These are phyloP conservation scores for Wallacemonas sp. DNA, from an alignment of 208 protist species.

Conservation along the genomic window DNA sequence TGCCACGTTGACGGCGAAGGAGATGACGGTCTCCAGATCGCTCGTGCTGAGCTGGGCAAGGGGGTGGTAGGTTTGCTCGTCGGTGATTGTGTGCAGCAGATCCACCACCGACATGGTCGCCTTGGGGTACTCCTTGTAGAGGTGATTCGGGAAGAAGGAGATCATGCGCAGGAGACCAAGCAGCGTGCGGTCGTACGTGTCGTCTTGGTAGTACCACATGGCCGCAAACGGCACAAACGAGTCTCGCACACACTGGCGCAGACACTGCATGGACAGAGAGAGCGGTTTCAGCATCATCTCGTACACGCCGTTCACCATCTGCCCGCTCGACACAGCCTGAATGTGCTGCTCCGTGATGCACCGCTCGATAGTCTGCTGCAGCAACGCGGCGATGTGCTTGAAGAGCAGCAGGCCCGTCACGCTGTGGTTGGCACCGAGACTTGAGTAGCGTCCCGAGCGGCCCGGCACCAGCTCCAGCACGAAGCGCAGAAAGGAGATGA, in stretches of 20 bases:
- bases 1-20: constrained; percentile 52
- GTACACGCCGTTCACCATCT: constrained; percentile 33
- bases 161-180: constrained; percentile 68
- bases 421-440: constrained; percentile 56
- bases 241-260: constrained; percentile 58
- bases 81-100: constrained; percentile 59
- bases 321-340: constrained; percentile 22
- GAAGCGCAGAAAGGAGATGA: constrained; percentile 71
- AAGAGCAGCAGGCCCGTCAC: constrained; percentile 74
- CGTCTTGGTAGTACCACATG: constrained; percentile 83
- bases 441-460: constrained; percentile 33
- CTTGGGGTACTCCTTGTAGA: constrained; percentile 75
- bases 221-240: constrained; percentile 78
- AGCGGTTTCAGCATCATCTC: constrained; percentile 81
- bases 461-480: constrained; percentile 60
- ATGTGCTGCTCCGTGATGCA: constrained; percentile 63
- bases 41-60: constrained; percentile 51
- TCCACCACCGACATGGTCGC: constrained; percentile 50
- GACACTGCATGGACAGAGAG: constrained; percentile 55
- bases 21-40: constrained; percentile 59
- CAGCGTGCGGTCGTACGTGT: constrained; percentile 76
- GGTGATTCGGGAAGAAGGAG: constrained; percentile 40
- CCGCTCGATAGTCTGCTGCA: constrained; percentile 62
- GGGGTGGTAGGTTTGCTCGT: constrained; percentile 69
- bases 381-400: constrained; percentile 56